Conservation (phyloP, 176 grass and related monocot genomes). For the Pontederia paniculata region DNA sequence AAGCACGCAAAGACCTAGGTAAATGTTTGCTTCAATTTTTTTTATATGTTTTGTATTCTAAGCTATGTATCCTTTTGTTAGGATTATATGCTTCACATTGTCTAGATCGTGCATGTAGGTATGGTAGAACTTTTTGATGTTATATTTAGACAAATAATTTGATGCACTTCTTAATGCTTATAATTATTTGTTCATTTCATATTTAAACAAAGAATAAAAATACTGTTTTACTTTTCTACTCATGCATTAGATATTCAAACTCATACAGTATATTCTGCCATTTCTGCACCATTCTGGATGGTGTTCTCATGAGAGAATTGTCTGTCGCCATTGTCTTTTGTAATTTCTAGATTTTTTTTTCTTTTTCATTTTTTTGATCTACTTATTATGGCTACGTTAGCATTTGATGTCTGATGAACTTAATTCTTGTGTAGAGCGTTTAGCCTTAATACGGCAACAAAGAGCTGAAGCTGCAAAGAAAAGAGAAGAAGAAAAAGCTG, state of each 20-base stretch:
- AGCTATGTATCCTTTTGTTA: neutral
- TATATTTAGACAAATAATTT: too few species aligned
- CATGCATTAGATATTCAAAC: too few species aligned
- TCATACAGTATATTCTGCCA: too few species aligned
- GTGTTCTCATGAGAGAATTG: neutral
- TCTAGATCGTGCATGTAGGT: too few species aligned
- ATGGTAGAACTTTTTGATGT: too few species aligned
- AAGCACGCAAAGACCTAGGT: slow-evolving; percentile 90
- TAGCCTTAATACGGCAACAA: slow-evolving; percentile 17
- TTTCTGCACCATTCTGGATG: too few species aligned
- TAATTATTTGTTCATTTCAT: too few species aligned
- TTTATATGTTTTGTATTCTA: too few species aligned
- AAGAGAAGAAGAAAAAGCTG: slow-evolving; percentile 16
- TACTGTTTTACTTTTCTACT: too few species aligned
- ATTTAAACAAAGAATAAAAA: too few species aligned
- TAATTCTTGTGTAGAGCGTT: slow-evolving; percentile 1
- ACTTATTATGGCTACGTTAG: neutral
- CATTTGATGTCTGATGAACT: neutral
- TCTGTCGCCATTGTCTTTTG: neutral
- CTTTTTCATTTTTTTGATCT: neutral
- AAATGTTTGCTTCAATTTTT: neutral
- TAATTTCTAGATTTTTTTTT: neutral
- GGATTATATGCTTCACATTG: too few species aligned
- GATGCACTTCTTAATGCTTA: too few species aligned
- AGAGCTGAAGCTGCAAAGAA: slow-evolving; percentile 19